phyloP scores from a whole-genome alignment of 768 basidiomycete species.

The Ephemerocybe angulata region DNA sequence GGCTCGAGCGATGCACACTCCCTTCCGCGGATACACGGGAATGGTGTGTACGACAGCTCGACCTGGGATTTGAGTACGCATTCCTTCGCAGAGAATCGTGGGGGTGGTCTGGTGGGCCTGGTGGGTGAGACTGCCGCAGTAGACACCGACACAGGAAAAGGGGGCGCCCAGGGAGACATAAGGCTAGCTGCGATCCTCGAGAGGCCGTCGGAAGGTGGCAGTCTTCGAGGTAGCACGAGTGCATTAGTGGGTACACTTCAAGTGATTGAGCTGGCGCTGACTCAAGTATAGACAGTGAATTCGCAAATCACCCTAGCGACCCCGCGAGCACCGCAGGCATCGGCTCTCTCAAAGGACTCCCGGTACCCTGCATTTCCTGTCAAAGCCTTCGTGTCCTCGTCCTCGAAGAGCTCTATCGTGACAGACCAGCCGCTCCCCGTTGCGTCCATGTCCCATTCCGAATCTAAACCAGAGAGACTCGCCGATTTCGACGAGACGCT shows the following conservation, averaged over 20 bases:
- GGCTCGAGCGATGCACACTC: background rate
- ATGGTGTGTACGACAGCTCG: background rate
- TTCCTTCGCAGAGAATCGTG: background rate
- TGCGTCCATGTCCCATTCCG: background rate
- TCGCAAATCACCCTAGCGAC: too few species aligned
- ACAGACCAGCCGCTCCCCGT: background rate
- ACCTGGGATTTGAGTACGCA: background rate
- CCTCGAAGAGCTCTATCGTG: background rate
- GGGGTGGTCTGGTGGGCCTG: background rate
- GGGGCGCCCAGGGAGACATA: too few species aligned
- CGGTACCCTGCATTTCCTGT: constrained; percentile 3
- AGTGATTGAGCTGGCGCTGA: too few species aligned
- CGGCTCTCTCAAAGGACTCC: background rate
- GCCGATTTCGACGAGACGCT: background rate
- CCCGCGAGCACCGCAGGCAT: background rate
- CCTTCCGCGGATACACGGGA: background rate
- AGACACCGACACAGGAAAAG: too few species aligned
- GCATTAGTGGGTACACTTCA: too few species aligned
- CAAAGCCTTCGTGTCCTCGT: too few species aligned
- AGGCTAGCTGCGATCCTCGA: too few species aligned
- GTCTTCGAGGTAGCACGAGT: too few species aligned
- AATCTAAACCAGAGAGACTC: too few species aligned
- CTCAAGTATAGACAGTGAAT: too few species aligned
- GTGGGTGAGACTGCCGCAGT: too few species aligned
- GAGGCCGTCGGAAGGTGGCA: too few species aligned